Evolutionary conservation across 176 grass and related monocot species (phyloP).

Genomic region (Tillandsia leiboldiana): DNA sequence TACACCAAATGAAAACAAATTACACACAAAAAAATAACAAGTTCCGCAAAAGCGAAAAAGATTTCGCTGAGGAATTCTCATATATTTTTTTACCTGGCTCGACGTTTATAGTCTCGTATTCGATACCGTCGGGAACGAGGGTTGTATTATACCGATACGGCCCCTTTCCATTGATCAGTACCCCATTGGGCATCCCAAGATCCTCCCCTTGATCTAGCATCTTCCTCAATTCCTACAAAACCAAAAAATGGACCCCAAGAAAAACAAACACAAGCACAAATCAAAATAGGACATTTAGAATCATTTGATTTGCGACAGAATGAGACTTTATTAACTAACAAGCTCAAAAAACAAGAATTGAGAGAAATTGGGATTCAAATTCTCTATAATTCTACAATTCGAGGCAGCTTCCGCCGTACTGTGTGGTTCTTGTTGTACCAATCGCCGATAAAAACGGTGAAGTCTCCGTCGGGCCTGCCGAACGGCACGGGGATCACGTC

Average conservation of each 20-base stretch:
- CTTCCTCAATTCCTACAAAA: slow-evolving; percentile 50
- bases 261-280: background rate
- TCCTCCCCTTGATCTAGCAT: slow-evolving; percentile 68
- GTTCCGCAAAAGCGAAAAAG: background rate
- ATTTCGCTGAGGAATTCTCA: background rate
- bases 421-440: slow-evolving; percentile 93
- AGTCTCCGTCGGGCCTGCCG: slow-evolving; percentile 49
- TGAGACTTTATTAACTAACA: background rate
- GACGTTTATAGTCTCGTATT: slow-evolving; percentile 75
- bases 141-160: slow-evolving; percentile 78
- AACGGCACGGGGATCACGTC: slow-evolving; percentile 71
- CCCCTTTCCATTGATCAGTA: slow-evolving; percentile 91
- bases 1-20: too few relatives aligned
- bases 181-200: slow-evolving; percentile 70
- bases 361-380: background rate
- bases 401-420: slow-evolving; percentile 4
- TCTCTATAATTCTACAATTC: background rate
- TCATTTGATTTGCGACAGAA: background rate
- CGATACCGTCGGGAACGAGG: slow-evolving; percentile 56
- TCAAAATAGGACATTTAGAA: background rate
- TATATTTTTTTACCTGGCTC: slow-evolving; percentile 56
- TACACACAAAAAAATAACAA: too few relatives aligned
- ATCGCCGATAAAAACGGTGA: slow-evolving; percentile 77
- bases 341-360: too few relatives aligned
- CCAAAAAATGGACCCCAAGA: too few relatives aligned